Base-by-base conservation (phyloP, 1,284 basidiomycete species). In the Binderoboletus segoi region DNA sequence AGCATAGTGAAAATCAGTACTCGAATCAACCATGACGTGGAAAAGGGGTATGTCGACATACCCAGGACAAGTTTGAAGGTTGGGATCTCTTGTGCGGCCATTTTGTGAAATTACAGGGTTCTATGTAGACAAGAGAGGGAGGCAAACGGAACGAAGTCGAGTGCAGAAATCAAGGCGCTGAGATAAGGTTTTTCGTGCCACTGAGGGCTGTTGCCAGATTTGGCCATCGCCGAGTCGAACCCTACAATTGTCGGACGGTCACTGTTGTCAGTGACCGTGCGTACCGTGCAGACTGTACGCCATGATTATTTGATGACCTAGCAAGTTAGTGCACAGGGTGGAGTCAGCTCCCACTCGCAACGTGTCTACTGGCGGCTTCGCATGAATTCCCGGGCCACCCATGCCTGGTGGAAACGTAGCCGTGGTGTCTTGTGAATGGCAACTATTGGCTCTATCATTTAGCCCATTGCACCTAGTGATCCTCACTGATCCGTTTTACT, bases 21-120 rank as follows among this genome's bases (percentile, higher is more conserved):
- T 53, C 37, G 23, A 50, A 65, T 58, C 50, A 45, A 42, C 12
- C 44, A 48, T 46, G 24, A 57, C 33, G 42, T 51, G 37, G 41
- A 42, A 44, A 53, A 47, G 8, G 33, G 43, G 16, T 3, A 20
- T 35, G 20, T 46, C 54, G 44, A 79, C 92, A 65, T 68, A 95
- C 93, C 93, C 67, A 97, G 93, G 63, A 99, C 96, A 75, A 99
- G 93, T 82, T 99, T 99, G 86, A 99, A 99, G 61, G 94, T 95
- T 51, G 97, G 94, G 66, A 94, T 82, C 15, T 68, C 58, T 47
- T 75, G 12, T 23, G 48, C 71, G 63, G 83, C 42, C 84, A 87
- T 88, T 54, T 58, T 48, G 61, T 60, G 59, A 57, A 61, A 59
- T 58, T 61, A 61, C 43, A 51, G 62, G 63, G 48, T 54, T 67